Conservation (phyloP, 116 monocot genomes). For the Posidonia oceanica region DNA sequence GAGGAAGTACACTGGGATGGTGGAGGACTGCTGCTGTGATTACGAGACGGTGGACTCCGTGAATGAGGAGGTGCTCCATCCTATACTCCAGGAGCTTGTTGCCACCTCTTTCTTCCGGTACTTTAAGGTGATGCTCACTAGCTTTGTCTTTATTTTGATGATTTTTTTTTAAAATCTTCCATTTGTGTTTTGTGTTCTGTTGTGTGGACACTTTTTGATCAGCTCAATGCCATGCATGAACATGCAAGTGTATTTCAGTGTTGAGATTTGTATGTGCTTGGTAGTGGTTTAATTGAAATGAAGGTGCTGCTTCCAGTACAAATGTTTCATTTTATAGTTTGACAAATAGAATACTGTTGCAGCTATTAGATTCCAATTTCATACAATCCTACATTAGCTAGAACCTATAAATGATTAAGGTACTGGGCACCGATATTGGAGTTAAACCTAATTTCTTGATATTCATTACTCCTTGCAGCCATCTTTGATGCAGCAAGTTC, state of each 20-base stretch:
- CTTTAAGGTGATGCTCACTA: constrained; percentile 45
- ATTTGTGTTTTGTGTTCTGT: neutral
- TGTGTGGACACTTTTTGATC: neutral
- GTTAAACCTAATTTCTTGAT: no score
- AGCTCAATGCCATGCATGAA: constrained; percentile 2
- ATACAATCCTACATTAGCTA: no score
- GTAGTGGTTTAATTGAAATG: no score
- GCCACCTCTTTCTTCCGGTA: constrained; percentile 68
- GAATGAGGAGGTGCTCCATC: constrained; percentile 58
- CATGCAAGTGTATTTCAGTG: neutral
- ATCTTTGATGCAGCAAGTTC: no score
- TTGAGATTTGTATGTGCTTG: neutral
- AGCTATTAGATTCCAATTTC: no score
- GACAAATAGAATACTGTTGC: no score
- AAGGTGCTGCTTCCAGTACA: no score
- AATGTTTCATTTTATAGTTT: no score
- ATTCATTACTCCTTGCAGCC: no score
- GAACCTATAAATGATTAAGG: no score
- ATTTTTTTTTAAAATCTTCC: neutral
- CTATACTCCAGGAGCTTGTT: constrained; percentile 67
- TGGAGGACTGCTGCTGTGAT: constrained; percentile 74
- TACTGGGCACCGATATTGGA: no score
- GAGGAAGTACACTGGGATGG: constrained; percentile 43
- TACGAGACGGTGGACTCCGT: constrained; percentile 68
- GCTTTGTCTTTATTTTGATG: neutral